These are phyloP conservation scores for Pinus taeda DNA, from an alignment of 75 land plant species.

Conservation along the genomic window DNA sequence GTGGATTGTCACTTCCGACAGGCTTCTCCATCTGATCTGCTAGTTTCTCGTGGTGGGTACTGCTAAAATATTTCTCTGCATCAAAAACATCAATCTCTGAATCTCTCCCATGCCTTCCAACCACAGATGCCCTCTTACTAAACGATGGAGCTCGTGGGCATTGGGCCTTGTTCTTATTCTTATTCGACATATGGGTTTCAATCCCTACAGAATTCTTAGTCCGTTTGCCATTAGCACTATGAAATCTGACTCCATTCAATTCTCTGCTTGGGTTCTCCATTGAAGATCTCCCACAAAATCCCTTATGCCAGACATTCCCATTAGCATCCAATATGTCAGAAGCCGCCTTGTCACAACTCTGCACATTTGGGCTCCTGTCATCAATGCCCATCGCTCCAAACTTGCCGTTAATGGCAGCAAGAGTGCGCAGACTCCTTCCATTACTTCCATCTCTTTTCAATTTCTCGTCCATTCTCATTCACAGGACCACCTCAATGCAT, in stretches of 20 bases:
- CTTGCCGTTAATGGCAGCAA: constrained; percentile 3
- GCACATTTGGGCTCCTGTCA: background rate
- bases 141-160: background rate
- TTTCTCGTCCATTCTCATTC: constrained; percentile 6
- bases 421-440: background rate
- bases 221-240: background rate
- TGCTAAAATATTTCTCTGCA: constrained; percentile 8
- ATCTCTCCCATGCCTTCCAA: constrained; percentile 2
- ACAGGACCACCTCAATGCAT: constrained; percentile 5
- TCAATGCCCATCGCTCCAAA: constrained; percentile 1
- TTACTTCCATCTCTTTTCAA: background rate
- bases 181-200: background rate
- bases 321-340: background rate
- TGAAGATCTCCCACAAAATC: background rate
- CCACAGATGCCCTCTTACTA: background rate
- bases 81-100: constrained; percentile 6
- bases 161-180: background rate
- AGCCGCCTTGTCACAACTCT: background rate
- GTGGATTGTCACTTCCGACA: background rate
- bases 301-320: background rate
- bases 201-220: background rate
- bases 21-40: background rate
- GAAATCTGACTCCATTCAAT: background rate
- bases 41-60: background rate
- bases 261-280: background rate